Evolutionary conservation across 768 basidiomycete genomes (phyloP).

Genomic region (Hortiboletus flavorubellus): DNA sequence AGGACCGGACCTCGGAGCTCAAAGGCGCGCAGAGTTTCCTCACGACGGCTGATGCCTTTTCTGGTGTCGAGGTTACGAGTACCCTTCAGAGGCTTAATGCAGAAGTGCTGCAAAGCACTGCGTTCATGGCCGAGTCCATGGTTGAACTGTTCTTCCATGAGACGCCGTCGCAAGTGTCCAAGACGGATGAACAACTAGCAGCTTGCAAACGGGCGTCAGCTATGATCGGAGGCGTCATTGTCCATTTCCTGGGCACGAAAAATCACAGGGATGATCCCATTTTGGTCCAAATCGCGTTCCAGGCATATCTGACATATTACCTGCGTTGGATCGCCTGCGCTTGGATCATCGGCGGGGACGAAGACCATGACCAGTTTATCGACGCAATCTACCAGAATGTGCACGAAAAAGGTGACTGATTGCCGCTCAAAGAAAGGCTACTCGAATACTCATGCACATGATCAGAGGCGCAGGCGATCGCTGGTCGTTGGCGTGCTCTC

Average conservation of each 20-base stretch:
- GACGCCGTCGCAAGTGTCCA: constrained; percentile 1
- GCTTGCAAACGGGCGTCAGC: constrained; percentile 22
- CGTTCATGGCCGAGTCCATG: constrained; percentile 45
- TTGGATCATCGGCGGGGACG: constrained; percentile 32
- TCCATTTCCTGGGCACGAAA: constrained; percentile 29
- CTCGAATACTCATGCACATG: background rate
- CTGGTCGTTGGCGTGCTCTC: constrained; percentile 44
- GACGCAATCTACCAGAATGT: constrained; percentile 34
- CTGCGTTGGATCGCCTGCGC: constrained; percentile 26
- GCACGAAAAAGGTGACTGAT: constrained; percentile 33
- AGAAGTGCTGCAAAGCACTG: constrained; percentile 47
- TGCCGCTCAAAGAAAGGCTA: background rate
- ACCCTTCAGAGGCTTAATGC: constrained; percentile 46
- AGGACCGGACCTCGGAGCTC: constrained; percentile 42
- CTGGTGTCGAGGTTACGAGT: constrained; percentile 43
- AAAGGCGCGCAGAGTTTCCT: constrained; percentile 46
- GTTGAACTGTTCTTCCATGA: constrained; percentile 39
- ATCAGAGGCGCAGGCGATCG: constrained; percentile 42
- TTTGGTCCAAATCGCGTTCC: constrained; percentile 36
- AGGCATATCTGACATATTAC: constrained; percentile 27
- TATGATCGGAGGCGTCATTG: constrained; percentile 20
- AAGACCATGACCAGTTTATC: constrained; percentile 19
- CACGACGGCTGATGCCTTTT: constrained; percentile 39
- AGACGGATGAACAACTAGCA: constrained; percentile 21
- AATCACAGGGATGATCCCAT: constrained; percentile 34